Base-by-base conservation (phyloP, 495 filamentous ascomycete species). In the Rhypophila decipiens region DNA sequence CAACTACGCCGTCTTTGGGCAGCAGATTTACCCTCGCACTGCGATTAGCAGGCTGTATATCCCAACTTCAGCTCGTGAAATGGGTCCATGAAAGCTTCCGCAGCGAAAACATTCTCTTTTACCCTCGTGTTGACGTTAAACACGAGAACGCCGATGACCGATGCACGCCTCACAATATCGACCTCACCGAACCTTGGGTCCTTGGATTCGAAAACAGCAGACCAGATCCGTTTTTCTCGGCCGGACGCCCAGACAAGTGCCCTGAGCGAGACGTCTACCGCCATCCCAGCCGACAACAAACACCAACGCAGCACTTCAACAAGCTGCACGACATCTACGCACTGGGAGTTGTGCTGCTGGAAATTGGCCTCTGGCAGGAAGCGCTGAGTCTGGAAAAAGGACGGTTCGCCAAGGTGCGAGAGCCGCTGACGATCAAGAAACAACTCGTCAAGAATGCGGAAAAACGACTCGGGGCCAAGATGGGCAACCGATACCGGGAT, bases 241-340 rank as follows among this genome's bases (percentile, higher is more conserved):
- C 24, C 21, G 22, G 15, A 12, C 29, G 7, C n/a, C 12, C 21
- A 9, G 9, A 38, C 29, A 5, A 20, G 5, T 10, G 20, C 31
- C 29, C 19, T 12, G 17, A 18, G 7, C 13, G 12, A 3, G 33
- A 50, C n/a, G 20, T 50, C 22, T 50, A 50, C 40, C 31, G 31
- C 12, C 47, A 50, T 24, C 47, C 47, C 2, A 18, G 42, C 8
- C 41, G 20, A 0, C 34, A 31, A 33, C 22, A 31, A 1, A 23
- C 20, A 12, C 47, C 47, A 12, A 44, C 47, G 5, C 10, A 18
- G 9, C 15, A 27, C 17, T 50, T 50, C 41, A 24, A 17, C 13
- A 37, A 37, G 27, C 15, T 44, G 2, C 47, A 50, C 40, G 47
- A 50, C 47, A 29, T 50, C 4, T 50, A 50, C 33, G 21, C 47